Evolutionary conservation across 768 basidiomycete species (phyloP).

Genomic region (Mycena belliarum): DNA sequence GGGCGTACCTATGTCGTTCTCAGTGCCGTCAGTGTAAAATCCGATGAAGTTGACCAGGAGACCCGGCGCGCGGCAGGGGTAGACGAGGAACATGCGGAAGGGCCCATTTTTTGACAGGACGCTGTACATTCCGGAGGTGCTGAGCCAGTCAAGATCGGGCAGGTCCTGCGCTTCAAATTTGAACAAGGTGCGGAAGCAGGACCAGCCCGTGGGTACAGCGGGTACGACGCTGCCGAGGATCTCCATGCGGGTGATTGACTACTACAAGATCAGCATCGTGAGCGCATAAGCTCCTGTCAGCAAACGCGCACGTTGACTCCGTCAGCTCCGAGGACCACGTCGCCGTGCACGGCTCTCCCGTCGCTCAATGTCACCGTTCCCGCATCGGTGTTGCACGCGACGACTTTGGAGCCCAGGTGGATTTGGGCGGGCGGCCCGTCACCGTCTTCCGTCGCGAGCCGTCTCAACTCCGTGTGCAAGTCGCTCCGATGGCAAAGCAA

Average conservation of each 20-base stretch:
- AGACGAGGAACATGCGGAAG: not conserved
- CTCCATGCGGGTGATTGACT: not conserved
- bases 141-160: not conserved
- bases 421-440: constrained; percentile 10
- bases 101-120: not conserved
- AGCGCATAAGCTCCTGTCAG: not conserved
- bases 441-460: not conserved
- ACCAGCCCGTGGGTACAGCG: not conserved
- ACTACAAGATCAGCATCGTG: not conserved
- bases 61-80: not conserved
- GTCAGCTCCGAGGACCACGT: constrained; percentile 39
- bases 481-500: not conserved
- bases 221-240: not conserved
- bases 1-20: no score
- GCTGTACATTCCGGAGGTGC: not conserved
- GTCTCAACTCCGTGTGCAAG: not conserved
- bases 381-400: constrained; percentile 13
- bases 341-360: constrained; percentile 34
- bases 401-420: constrained; percentile 30
- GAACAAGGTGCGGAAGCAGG: constrained; percentile 2
- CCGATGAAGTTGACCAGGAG: not conserved
- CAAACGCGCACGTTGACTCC: constrained; percentile 21
- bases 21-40: not conserved
- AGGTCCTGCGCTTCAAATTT: not conserved
- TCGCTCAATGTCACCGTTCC: constrained; percentile 34